Evolutionary conservation across 2,329 filamentous ascomycete genomes (phyloP), one percentile per base, ranked within the genome.

Genomic region (Diaporthe vexans): DNA sequence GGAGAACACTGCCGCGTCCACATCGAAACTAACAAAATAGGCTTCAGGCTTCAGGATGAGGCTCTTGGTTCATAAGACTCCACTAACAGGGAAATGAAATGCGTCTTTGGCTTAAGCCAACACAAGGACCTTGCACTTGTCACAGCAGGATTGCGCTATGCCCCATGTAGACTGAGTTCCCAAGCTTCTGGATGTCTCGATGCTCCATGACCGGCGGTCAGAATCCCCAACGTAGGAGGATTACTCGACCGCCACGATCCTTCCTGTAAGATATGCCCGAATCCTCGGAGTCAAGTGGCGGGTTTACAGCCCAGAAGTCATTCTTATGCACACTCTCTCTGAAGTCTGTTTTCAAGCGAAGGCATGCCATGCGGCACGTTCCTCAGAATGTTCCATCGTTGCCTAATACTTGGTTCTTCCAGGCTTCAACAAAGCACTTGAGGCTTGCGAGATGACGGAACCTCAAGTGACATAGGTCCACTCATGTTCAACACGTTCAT

Each of bases 111-210:
- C 13, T 21, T 37, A 19, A 67, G 29, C 37, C 40, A 13, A 67
- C 63, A 52, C 19, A 67, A 67, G 63, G 35, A 37, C 63, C 63
- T 67, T 52, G 21, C 63, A 26, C 46, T n/a, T 11, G 46, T 51
- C 21, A 48, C 46, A 26, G 33, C 29, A 67, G 61, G 61, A 67
- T 52, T n/a, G 29, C 61, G 24, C 61, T 24, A 52, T 52, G 15
- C 29, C 46, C 19, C 46, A 67, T 37, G 4, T 1, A 33, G 61
- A n/a, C n/a, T 54, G 63, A 40, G 48, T 52, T 19, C 13, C 46
- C 46, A 51, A 26, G 63, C 11, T 52, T 37, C 24, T 17, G 29
- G 33, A 37, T 26, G 26, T 19, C 24, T n/a, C 24, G 17, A 63
- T 33, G 59, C 46, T 67, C 21, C 63, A 24, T 24, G 48, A 19